Base-by-base conservation (phyloP, 495 filamentous ascomycete species). In the Lasiosphaeria ovina region DNA sequence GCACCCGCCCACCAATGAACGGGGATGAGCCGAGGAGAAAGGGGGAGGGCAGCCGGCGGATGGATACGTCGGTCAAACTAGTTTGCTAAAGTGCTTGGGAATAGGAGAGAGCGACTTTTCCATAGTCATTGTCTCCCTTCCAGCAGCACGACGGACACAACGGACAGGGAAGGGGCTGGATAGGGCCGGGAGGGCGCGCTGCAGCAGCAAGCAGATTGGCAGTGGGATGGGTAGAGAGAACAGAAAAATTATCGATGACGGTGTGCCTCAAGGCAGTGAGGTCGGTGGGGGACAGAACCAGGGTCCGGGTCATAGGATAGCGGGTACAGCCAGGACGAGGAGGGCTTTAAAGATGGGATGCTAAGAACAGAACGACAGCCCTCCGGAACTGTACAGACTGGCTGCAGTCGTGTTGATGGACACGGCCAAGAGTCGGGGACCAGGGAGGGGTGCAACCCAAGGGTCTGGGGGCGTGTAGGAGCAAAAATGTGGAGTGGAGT, bases 1-100 rank as follows among this genome's bases (percentile, higher is more conserved):
- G 64, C 59, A 66, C 55, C 45, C 59, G 57, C 60, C 61, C 59
- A 66, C 77, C 77, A 79, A 79, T 79, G 63, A 70, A 74, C 51
- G 67, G 55, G 62, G 61, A 60, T 66, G 64, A 64, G 61, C 58
- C 60, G 59, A 65, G 62, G 60, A 66, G 64, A 69, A 44, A 64
- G 69, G 55, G 69, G 66, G 66, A 68, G 65, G 62, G 63, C 68
- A 24, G 24, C 24, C 66, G 60, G 68, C 70, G 72, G 74, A 71
- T 74, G 72, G 70, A 67, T 70, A 79, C 69, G 64, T 71, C 62
- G 66, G 70, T 71, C 63, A 66, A 67, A 62, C 62, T 65, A 74
- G 65, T 67, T 74, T 71, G 62, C 66, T 67, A 66, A 71, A 67
- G 66, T 63, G 58, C 63, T 72, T 64, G 68, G 64, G 17, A 65